Evolutionary conservation across 768 basidiomycete genomes (phyloP).

Genomic region (Paxillus involutus): DNA sequence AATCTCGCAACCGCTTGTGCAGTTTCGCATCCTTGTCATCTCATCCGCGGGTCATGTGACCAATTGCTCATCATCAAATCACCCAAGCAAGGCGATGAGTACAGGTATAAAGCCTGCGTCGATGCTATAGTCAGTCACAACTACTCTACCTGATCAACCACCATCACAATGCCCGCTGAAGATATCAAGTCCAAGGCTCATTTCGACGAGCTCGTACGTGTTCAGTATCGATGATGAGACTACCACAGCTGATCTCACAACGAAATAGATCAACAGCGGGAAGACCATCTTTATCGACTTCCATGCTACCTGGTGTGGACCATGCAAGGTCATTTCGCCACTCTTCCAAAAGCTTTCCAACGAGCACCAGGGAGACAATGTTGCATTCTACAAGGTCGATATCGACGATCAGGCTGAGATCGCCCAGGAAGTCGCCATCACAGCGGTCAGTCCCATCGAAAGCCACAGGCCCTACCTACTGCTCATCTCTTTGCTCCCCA

Average conservation of each 20-base stretch:
- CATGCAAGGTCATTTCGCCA: conserved; percentile 17
- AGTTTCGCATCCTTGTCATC: too few species aligned
- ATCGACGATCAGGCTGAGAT: conserved; percentile 55
- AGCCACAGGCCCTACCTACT: not conserved
- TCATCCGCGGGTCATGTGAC: too few species aligned
- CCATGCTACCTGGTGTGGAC: conserved; percentile 19
- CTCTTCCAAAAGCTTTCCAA: not conserved
- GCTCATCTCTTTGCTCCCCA: not conserved
- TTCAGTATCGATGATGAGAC: not conserved
- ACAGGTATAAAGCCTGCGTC: too few species aligned
- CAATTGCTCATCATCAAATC: too few species aligned
- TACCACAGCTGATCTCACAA: not conserved
- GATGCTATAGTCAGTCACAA: too few species aligned
- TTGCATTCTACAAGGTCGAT: conserved; percentile 74
- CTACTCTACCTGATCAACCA: too few species aligned
- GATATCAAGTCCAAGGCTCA: not conserved
- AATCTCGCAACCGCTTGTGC: too few species aligned
- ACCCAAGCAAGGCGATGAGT: too few species aligned
- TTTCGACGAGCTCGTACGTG: conserved; percentile 9
- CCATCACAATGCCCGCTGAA: conserved; percentile 3
- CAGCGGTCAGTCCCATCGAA: conserved; percentile 43
- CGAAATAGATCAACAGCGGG: conserved; percentile 1
- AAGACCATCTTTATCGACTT: conserved; percentile 20
- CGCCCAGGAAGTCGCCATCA: conserved; percentile 49
- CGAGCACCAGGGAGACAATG: conserved; percentile 11